phyloP scores from a whole-genome alignment of 2,329 filamentous ascomycete genomes.

The Coniella lustricola region DNA sequence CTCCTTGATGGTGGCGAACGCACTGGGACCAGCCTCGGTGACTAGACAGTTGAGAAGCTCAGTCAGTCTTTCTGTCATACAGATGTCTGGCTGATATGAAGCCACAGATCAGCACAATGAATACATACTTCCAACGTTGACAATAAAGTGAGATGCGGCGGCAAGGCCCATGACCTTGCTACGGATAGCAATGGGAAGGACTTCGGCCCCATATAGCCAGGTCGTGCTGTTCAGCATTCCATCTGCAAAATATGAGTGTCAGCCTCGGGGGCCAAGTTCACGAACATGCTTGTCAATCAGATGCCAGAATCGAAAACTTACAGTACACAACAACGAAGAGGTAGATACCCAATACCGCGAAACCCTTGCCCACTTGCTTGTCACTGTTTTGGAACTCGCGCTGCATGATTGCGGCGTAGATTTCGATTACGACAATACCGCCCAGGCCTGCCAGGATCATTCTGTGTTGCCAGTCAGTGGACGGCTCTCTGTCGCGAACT shows the following conservation, averaged over 20 bases:
- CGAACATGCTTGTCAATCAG: neutral
- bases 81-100: too few relatives aligned
- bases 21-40: constrained; percentile 47
- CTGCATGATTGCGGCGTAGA: constrained; percentile 54
- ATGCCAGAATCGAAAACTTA: constrained; percentile 22
- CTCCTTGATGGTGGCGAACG: constrained; percentile 48
- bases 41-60: constrained; percentile 25
- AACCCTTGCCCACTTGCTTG: constrained; percentile 50
- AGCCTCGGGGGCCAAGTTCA: too few relatives aligned
- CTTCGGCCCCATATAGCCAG: constrained; percentile 49
- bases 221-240: constrained; percentile 47
- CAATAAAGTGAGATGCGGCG: constrained; percentile 45
- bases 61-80: constrained; percentile 22
- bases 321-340: constrained; percentile 50
- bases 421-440: constrained; percentile 48
- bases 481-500: too few relatives aligned
- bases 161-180: constrained; percentile 50
- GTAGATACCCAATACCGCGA: constrained; percentile 53
- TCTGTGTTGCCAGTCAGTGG: too few relatives aligned
- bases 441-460: constrained; percentile 49
- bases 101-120: neutral
- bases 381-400: constrained; percentile 46
- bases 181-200: constrained; percentile 44
- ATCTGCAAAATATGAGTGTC: constrained; percentile 24
- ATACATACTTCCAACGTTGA: constrained; percentile 37